Evolutionary conservation across 768 basidiomycete genomes (phyloP).

Genomic region (Calocybe indica): DNA sequence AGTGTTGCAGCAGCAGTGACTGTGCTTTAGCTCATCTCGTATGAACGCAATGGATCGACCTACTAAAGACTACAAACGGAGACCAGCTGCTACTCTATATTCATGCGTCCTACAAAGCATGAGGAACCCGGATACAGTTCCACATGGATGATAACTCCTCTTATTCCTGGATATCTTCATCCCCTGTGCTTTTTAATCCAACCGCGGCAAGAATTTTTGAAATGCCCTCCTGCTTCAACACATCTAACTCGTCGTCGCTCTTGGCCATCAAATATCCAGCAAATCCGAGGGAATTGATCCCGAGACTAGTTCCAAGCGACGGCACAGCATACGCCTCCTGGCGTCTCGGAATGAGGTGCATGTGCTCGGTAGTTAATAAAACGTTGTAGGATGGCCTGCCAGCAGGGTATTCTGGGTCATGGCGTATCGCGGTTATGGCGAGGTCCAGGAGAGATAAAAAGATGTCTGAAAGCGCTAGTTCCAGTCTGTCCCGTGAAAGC

Average conservation of each 20-base stretch:
- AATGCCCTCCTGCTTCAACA: slow-evolving; percentile 58
- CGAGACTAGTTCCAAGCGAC: slow-evolving; percentile 51
- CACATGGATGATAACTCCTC: too few relatives aligned
- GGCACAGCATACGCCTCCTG: slow-evolving; percentile 50
- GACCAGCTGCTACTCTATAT: too few relatives aligned
- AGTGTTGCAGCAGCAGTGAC: too few relatives aligned
- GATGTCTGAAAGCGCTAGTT: slow-evolving; percentile 44
- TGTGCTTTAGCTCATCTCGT: too few relatives aligned
- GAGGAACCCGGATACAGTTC: too few relatives aligned
- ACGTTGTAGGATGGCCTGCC: slow-evolving; percentile 80
- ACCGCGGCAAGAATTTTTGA: slow-evolving; percentile 59
- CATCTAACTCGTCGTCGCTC: slow-evolving; percentile 70
- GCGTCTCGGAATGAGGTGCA: slow-evolving; percentile 80
- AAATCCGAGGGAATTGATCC: slow-evolving; percentile 85
- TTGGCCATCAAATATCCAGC: slow-evolving; percentile 87
- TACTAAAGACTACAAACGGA: too few relatives aligned
- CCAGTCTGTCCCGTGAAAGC: slow-evolving; percentile 38
- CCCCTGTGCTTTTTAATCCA: slow-evolving; percentile 18
- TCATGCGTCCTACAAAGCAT: too few relatives aligned
- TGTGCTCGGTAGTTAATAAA: slow-evolving; percentile 73
- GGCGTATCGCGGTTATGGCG: slow-evolving; percentile 64
- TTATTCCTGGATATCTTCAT: slow-evolving; percentile 54
- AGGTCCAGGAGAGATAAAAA: slow-evolving; percentile 77
- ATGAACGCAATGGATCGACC: too few relatives aligned
- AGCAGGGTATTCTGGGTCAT: slow-evolving; percentile 53